Evolutionary conservation across 192 early-diverging fungal genomes (phyloP).

Genomic region (Diversispora eburnea): DNA sequence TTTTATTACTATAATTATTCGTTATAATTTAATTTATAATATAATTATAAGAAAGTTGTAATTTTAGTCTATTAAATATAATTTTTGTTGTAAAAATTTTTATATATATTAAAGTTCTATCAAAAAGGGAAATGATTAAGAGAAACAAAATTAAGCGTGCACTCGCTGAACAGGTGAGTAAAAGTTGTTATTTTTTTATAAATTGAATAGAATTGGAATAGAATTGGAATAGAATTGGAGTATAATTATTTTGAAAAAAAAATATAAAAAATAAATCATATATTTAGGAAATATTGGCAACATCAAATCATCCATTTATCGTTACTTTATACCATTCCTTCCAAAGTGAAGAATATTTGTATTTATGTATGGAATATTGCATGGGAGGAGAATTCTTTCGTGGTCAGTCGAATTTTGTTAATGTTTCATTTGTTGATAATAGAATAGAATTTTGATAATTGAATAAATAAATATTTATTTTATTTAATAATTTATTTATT

Average conservation of each 20-base stretch:
- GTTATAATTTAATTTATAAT: too few relatives aligned
- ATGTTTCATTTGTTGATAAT: not conserved
- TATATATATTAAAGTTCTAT: slow-evolving; percentile 43
- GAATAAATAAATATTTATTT: not conserved
- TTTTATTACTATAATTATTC: not conserved
- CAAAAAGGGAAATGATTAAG: slow-evolving; percentile 96
- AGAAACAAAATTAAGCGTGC: slow-evolving; percentile 98
- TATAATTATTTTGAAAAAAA: not conserved
- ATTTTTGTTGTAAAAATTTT: not conserved
- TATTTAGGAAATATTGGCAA: slow-evolving; percentile 53
- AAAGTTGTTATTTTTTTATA: not conserved
- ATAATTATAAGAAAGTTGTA: too few relatives aligned
- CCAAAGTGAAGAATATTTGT: slow-evolving; percentile 81
- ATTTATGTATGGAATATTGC: slow-evolving; percentile 88
- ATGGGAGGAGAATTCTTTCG: slow-evolving; percentile 87
- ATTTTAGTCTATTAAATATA: too few relatives aligned
- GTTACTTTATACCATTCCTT: slow-evolving; percentile 85
- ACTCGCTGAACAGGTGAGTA: slow-evolving; percentile 92
- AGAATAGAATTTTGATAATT: not conserved
- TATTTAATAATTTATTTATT: slow-evolving; percentile 11
- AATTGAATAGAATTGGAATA: not conserved
- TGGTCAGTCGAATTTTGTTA: slow-evolving; percentile 34
- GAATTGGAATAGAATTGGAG: not conserved
- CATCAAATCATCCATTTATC: slow-evolving; percentile 88
- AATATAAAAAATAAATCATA: not conserved